Evolutionary conservation across 2,329 filamentous ascomycete genomes (phyloP).

Genomic region (Arthrobotrys pseudoclavata): DNA sequence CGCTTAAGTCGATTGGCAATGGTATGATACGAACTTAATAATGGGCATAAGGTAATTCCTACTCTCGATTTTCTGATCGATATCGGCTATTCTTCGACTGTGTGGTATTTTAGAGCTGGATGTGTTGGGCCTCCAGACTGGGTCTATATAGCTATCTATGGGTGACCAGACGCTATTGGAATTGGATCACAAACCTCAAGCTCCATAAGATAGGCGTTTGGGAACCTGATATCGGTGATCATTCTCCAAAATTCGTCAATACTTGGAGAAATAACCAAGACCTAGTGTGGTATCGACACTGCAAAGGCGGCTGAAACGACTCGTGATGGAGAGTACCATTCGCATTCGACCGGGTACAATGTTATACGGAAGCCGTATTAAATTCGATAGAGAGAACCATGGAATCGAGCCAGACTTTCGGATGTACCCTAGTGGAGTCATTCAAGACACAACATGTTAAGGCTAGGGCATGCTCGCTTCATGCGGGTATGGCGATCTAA

Average conservation of each 20-base stretch:
- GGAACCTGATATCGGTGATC: slow-evolving; percentile 27
- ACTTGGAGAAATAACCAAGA: slow-evolving; percentile 18
- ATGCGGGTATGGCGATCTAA: slow-evolving; percentile 35
- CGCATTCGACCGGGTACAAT: too few relatives aligned
- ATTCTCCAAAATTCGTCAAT: slow-evolving; percentile 26
- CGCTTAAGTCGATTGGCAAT: too few relatives aligned
- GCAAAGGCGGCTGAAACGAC: slow-evolving; percentile 35
- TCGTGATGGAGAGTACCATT: background rate
- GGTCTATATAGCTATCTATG: too few relatives aligned
- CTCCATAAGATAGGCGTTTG: background rate
- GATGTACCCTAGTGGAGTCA: slow-evolving; percentile 19
- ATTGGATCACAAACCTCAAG: too few relatives aligned
- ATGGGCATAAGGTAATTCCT: too few relatives aligned
- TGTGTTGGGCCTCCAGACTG: slow-evolving; percentile 25
- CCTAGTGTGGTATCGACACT: background rate
- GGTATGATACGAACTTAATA: too few relatives aligned
- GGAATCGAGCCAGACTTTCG: slow-evolving; percentile 13
- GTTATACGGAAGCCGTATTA: background rate
- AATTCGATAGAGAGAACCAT: background rate
- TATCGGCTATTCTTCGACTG: too few relatives aligned
- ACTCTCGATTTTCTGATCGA: too few relatives aligned
- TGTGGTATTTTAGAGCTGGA: slow-evolving; percentile 34
- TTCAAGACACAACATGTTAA: background rate
- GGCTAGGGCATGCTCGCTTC: slow-evolving; percentile 3
- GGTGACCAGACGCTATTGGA: too few relatives aligned